Conservation (phyloP, 2,329 filamentous ascomycete species). For the Aspergillus pseudoviridinutans region DNA sequence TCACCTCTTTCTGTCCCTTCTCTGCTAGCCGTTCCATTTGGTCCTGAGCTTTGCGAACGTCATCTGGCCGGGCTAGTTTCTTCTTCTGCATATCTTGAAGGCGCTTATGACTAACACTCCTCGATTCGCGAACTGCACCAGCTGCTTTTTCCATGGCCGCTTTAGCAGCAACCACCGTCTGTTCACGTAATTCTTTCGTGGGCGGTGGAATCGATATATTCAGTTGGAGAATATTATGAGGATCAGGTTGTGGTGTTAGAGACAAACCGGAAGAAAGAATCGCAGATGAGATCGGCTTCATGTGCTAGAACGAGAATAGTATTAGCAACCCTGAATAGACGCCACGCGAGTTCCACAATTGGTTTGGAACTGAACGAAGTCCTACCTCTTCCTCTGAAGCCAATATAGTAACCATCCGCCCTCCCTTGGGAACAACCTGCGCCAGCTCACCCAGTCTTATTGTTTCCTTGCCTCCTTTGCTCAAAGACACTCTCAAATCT, state of each 20-base stretch:
- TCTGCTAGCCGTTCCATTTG: constrained; percentile 47
- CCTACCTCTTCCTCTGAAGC: constrained; percentile 61
- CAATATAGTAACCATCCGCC: constrained; percentile 58
- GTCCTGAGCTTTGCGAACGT: constrained; percentile 43
- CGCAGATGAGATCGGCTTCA: constrained; percentile 44
- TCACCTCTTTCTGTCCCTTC: constrained; percentile 45
- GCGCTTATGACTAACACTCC: constrained; percentile 43
- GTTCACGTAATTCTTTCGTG: constrained; percentile 44
- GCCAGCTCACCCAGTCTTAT: constrained; percentile 59
- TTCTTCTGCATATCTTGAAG: constrained; percentile 43
- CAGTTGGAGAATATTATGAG: constrained; percentile 43
- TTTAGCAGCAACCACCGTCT: constrained; percentile 38
- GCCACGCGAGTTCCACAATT: background rate
- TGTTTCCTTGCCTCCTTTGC: constrained; percentile 49
- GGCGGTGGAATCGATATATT: constrained; percentile 45
- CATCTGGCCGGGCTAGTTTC: constrained; percentile 42
- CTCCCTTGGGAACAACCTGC: constrained; percentile 62
- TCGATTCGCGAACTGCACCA: constrained; percentile 38
- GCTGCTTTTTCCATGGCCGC: constrained; percentile 42
- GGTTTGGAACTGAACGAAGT: constrained; percentile 12
- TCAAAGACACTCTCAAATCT: constrained; percentile 55
- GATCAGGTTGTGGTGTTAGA: constrained; percentile 41
- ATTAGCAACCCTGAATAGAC: background rate
- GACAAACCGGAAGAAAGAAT: constrained; percentile 41
- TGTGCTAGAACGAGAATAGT: constrained; percentile 27